These are phyloP conservation scores for Aphanomyces astaci DNA, from an alignment of 352 stramenopile genomes.

Conservation along the genomic window DNA sequence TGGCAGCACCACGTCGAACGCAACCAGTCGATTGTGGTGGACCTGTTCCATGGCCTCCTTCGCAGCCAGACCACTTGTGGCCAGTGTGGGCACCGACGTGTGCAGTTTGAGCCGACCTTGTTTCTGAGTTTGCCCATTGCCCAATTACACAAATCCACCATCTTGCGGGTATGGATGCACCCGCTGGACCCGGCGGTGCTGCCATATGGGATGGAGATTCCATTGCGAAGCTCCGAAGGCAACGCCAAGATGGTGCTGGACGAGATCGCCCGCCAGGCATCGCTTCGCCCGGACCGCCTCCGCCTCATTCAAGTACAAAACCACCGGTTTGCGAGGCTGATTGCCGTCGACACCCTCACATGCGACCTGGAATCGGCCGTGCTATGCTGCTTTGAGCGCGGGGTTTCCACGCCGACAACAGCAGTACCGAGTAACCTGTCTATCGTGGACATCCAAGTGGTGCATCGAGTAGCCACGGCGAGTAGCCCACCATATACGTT, in stretches of 20 bases:
- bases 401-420: background rate
- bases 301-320: conserved; percentile 20
- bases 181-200: background rate
- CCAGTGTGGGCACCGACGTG: conserved; percentile 87
- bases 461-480: conserved; percentile 23
- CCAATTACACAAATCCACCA: conserved; percentile 27
- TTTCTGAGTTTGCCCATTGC: conserved; percentile 94
- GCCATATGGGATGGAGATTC: background rate
- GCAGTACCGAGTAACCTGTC: too few species aligned
- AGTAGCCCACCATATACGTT: conserved; percentile 33
- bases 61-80: conserved; percentile 91
- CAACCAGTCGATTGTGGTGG: conserved; percentile 94
- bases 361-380: conserved; percentile 13
- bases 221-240: conserved; percentile 5
- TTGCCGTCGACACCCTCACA: background rate
- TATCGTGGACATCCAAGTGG: conserved; percentile 19
- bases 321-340: conserved; percentile 19
- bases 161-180: conserved; percentile 23
- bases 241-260: background rate
- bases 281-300: background rate
- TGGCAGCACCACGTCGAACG: conserved; percentile 88
- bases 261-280: background rate
- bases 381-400: conserved; percentile 20
- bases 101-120: conserved; percentile 95
- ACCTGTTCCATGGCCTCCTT: conserved; percentile 94